These are phyloP conservation scores for Podospora pseudoanserina DNA, from an alignment of 495 filamentous ascomycete genomes.

Conservation along the genomic window DNA sequence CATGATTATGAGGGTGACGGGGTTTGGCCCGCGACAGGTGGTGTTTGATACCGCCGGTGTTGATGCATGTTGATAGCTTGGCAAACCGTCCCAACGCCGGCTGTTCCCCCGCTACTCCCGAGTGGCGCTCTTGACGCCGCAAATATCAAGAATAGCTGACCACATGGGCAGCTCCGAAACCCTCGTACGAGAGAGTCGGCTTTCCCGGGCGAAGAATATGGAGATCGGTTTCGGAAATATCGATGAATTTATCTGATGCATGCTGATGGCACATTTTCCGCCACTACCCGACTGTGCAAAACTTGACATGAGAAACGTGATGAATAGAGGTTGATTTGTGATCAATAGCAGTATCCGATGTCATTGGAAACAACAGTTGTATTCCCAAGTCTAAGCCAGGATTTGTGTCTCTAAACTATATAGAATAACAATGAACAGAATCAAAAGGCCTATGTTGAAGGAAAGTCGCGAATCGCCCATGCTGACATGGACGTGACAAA, in stretches of 20 bases:
- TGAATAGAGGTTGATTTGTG: neutral
- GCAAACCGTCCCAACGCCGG: constrained; percentile 2
- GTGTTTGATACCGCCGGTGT: neutral
- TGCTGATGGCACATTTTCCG: neutral
- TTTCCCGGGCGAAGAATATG: neutral
- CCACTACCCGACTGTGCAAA: neutral
- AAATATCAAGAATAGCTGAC: neutral
- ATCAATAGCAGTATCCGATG: neutral
- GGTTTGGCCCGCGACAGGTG: neutral
- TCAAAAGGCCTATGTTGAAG: neutral
- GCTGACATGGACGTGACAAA: neutral
- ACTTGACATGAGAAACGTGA: neutral
- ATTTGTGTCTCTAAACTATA: neutral
- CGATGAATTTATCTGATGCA: neutral
- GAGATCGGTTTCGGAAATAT: neutral
- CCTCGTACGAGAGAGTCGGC: neutral
- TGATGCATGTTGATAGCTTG: neutral
- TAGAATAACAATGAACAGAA: neutral
- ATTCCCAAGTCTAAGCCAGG: neutral
- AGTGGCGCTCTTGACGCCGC: neutral
- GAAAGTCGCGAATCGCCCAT: neutral
- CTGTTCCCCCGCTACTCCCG: neutral
- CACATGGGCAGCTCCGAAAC: neutral
- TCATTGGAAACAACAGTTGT: neutral
- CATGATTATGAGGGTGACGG: neutral